A percentile compares a stretch with the other conserved stretches of the same genome.
Evolutionary conservation across 192 early-diverging fungal species (phyloP).

Genomic region (Kappamyces sp.): DNA sequence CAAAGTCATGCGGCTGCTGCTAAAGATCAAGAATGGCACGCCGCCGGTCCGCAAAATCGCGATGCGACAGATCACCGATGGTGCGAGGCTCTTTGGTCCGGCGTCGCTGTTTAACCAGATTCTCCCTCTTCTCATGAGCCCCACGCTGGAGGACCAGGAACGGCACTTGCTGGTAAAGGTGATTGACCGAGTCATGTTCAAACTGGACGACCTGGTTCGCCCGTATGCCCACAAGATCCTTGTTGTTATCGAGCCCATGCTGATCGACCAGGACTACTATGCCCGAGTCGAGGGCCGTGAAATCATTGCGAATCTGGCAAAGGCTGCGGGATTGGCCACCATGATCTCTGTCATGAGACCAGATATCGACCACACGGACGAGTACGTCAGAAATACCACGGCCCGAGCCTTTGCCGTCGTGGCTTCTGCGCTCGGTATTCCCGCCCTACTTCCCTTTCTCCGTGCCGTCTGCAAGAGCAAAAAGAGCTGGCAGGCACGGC

Average conservation of each 20-base stretch:
- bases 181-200: slow-evolving; percentile 92
- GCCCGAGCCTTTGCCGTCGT: slow-evolving; percentile 97
- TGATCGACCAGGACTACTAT: slow-evolving; percentile 98
- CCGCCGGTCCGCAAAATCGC: slow-evolving; percentile 90
- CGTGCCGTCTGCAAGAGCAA: slow-evolving; percentile 91
- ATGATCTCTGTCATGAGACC: slow-evolving; percentile 99
- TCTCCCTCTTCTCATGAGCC: slow-evolving; percentile 91
- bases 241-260: slow-evolving; percentile 95
- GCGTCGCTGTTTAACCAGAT: slow-evolving; percentile 95
- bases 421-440: slow-evolving; percentile 85
- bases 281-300: slow-evolving; percentile 95
- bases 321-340: slow-evolving; percentile 92
- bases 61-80: slow-evolving; percentile 91
- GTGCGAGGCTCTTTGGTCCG: slow-evolving; percentile 90
- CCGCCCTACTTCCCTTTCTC: slow-evolving; percentile 88
- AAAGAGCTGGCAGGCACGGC: slow-evolving; percentile 97
- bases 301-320: slow-evolving; percentile 95
- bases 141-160: slow-evolving; percentile 97
- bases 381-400: slow-evolving; percentile 97
- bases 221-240: slow-evolving; percentile 98
- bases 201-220: slow-evolving; percentile 91
- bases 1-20: slow-evolving; percentile 89
- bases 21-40: slow-evolving; percentile 98
- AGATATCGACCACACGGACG: slow-evolving; percentile 96
- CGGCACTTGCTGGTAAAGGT: slow-evolving; percentile 97